A percentile compares a stretch with the other conserved stretches of the same genome.
phyloP scores from a whole-genome alignment of 176 grass and related monocot species.

The Microstegium vimineum region DNA sequence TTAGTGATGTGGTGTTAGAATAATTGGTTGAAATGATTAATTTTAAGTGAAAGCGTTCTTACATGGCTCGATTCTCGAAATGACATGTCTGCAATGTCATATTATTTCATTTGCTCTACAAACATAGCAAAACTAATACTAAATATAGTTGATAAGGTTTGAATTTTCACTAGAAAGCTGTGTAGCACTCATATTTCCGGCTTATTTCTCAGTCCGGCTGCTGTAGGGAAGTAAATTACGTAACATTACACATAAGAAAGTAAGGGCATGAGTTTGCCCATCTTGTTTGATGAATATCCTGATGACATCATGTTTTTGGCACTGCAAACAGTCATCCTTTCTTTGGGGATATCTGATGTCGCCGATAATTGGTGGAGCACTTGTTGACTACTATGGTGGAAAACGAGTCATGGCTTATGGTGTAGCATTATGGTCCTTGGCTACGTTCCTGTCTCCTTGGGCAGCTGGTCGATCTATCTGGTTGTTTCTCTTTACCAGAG shows the following conservation, averaged over 20 bases:
- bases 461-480: constrained; percentile 72
- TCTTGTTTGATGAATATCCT: constrained; percentile 15
- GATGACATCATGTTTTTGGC: constrained; percentile 1
- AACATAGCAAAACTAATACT: not conserved
- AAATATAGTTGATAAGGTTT: not conserved
- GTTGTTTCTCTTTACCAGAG: constrained; percentile 73
- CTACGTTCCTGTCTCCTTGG: constrained; percentile 93
- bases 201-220: not conserved
- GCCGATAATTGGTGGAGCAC: constrained; percentile 81
- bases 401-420: constrained; percentile 91
- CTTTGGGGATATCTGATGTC: constrained; percentile 96
- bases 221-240: not conserved
- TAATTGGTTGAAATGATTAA: not conserved
- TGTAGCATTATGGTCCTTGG: constrained; percentile 90
- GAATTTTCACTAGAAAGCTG: not conserved
- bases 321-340: constrained; percentile 79
- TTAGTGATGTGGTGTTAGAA: not conserved
- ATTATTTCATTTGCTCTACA: not conserved
- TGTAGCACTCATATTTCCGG: not conserved
- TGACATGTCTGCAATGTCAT: not conserved
- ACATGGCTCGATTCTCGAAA: not conserved
- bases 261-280: not conserved
- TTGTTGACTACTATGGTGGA: constrained; percentile 89
- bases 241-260: not conserved
- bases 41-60: not conserved